phyloP scores from a whole-genome alignment of 257 asterid species.

The Fraxinus pennsylvanica region DNA sequence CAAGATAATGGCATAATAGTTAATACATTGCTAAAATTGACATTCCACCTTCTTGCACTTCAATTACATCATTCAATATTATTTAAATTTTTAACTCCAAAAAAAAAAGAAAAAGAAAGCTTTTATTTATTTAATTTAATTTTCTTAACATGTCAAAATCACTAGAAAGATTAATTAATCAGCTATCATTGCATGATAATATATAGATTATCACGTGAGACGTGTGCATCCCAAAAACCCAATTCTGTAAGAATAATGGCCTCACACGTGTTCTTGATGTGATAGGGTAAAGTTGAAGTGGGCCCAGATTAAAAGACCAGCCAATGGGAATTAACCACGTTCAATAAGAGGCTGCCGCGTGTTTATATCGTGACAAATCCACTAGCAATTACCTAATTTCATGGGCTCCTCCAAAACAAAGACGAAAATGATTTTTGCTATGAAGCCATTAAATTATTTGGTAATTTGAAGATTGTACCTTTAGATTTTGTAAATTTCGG shows the following conservation, averaged over 20 bases:
- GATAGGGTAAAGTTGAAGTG: background rate
- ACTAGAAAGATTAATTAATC: background rate
- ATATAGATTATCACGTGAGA: slow-evolving; percentile 2
- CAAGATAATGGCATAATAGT: background rate
- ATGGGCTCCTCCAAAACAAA: background rate
- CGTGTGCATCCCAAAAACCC: background rate
- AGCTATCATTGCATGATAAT: background rate
- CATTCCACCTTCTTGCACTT: background rate
- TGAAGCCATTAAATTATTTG: background rate
- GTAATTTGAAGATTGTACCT: background rate
- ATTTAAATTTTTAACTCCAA: background rate
- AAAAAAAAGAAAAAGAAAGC: background rate
- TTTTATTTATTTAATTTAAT: background rate
- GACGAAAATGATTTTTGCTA: slow-evolving; percentile 1
- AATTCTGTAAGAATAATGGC: background rate
- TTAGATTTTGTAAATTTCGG: background rate
- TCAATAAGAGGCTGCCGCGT: background rate
- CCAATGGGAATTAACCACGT: background rate
- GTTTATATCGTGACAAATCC: slow-evolving; percentile 32
- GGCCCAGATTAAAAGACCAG: background rate
- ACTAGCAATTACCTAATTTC: slow-evolving; percentile 29
- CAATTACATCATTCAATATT: background rate
- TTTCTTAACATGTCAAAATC: background rate
- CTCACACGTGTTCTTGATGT: slow-evolving; percentile 12
- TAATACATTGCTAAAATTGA: background rate